A percentile compares a stretch with the other conserved stretches of the same genome.
Conservation (phyloP, 352 stramenopile species). For the Pythium dissotocum region DNA sequence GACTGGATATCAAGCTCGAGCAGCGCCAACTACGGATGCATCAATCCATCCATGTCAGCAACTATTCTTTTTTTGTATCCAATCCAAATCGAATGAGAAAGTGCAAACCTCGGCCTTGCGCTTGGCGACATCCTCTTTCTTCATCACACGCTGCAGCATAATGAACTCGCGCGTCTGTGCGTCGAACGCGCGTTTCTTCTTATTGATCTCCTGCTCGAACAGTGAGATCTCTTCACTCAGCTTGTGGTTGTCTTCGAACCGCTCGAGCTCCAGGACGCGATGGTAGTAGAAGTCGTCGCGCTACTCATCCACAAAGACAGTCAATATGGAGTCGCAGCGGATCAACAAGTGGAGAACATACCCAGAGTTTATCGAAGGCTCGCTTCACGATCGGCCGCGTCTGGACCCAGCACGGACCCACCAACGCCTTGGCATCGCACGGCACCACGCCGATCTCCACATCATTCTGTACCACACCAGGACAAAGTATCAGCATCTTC, state of each 20-base stretch:
- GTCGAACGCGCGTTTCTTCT: slow-evolving; percentile 35
- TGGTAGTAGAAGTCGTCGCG: slow-evolving; percentile 58
- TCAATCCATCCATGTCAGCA: too few species aligned
- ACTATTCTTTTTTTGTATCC: too few species aligned
- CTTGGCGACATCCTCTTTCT: slow-evolving; percentile 43
- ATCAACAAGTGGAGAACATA: slow-evolving; percentile 15
- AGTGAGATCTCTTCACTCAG: slow-evolving; percentile 56
- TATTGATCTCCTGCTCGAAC: slow-evolving; percentile 60
- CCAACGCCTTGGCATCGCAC: slow-evolving; percentile 45
- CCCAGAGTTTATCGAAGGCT: slow-evolving; percentile 70
- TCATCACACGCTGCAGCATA: slow-evolving; percentile 48
- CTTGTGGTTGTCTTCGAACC: slow-evolving; percentile 55
- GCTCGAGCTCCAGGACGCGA: slow-evolving; percentile 63
- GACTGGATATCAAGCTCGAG: slow-evolving; percentile 69
- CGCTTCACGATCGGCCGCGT: slow-evolving; percentile 53
- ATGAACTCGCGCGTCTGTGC: slow-evolving; percentile 47
- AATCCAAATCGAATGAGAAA: too few species aligned
- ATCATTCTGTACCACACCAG: slow-evolving; percentile 31
- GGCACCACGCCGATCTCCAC: slow-evolving; percentile 76
- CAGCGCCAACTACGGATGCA: slow-evolving; percentile 47
- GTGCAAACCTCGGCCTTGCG: slow-evolving; percentile 54
- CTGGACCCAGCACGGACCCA: slow-evolving; percentile 71
- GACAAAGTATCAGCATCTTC: neutral
- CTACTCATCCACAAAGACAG: slow-evolving; percentile 26
- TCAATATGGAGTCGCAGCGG: too few species aligned